phyloP scores from a whole-genome alignment of 805 yeast species.

The Cyberlindnera nakhonratchasimensis region DNA sequence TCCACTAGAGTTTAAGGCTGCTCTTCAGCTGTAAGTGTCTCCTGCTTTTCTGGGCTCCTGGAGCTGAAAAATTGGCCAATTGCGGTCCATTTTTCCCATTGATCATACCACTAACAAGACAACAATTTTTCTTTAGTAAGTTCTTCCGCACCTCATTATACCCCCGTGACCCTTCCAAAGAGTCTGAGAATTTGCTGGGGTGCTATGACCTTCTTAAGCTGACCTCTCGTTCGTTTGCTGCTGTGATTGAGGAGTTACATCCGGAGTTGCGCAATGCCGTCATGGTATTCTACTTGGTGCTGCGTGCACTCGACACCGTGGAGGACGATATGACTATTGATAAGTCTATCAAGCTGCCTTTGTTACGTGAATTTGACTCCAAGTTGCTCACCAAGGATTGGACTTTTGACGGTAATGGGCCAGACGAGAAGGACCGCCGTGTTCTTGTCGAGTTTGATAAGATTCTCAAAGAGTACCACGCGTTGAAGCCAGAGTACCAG shows the following conservation, averaged over 20 bases:
- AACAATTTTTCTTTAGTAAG: conserved; percentile 30
- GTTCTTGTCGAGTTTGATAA: conserved; percentile 78
- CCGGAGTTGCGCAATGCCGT: conserved; percentile 83
- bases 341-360: conserved; percentile 65
- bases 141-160: conserved; percentile 38
- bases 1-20: conserved; percentile 17
- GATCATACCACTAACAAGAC: conserved; percentile 2
- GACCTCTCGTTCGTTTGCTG: conserved; percentile 91
- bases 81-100: background rate
- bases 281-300: conserved; percentile 77
- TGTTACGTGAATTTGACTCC: conserved; percentile 63
- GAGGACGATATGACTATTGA: conserved; percentile 94
- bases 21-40: conserved; percentile 14
- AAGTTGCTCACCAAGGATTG: conserved; percentile 66
- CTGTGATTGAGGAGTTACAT: conserved; percentile 85
- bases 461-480: conserved; percentile 67
- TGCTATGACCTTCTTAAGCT: conserved; percentile 64
- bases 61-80: background rate
- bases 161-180: conserved; percentile 34
- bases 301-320: conserved; percentile 91
- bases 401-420: conserved; percentile 74
- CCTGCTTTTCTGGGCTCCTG: background rate
- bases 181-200: conserved; percentile 44
- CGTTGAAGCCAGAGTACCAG: conserved; percentile 71
- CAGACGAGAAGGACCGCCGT: conserved; percentile 74